A percentile compares a stretch with the other conserved stretches of the same genome.
Evolutionary conservation across 176 grass and related monocot genomes (phyloP).

Genomic region (Triticum aestivum): IWGSC_CS_RefSeq_v2.1 NC_057812.1:616867502-616868001

Average conservation of each 20-base stretch:
- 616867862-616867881: background rate
- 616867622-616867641: background rate
- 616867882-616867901: background rate
- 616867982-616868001: background rate
- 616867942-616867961: background rate
- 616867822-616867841: background rate
- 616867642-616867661: constrained; percentile 50
- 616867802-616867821: constrained; percentile 61
- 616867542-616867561: constrained; percentile 73
- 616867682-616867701: constrained; percentile 70
- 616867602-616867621: background rate
- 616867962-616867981: background rate
- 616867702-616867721: constrained; percentile 54
- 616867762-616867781: constrained; percentile 66
- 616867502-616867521: constrained; percentile 51
- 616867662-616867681: constrained; percentile 96
- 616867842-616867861: too few relatives aligned
- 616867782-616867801: constrained; percentile 80
- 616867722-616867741: constrained; percentile 73
- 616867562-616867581: constrained; percentile 92
- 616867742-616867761: constrained; percentile 86
- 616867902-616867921: background rate
- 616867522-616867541: constrained; percentile 54
- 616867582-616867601: background rate
- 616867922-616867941: background rate